Evolutionary conservation across 441 rosid genomes (phyloP).

Genomic region (Metrosideros polymorpha): DNA sequence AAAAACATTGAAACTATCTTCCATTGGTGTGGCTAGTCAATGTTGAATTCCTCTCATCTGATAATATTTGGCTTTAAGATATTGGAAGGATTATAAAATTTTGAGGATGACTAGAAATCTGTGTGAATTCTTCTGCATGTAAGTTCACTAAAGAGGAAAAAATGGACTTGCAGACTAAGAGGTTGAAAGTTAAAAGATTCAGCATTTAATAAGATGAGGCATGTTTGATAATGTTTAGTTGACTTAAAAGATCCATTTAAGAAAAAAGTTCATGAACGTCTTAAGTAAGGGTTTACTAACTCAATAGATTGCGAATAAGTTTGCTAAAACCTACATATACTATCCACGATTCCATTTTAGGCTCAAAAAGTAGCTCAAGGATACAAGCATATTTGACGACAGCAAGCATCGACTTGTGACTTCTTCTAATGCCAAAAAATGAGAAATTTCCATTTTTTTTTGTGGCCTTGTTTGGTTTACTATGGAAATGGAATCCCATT

Average conservation of each 20-base stretch:
- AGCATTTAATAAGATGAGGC: not conserved
- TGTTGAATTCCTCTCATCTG: not conserved
- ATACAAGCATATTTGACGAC: not conserved
- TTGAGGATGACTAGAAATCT: not conserved
- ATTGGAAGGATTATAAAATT: not conserved
- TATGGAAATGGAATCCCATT: not conserved
- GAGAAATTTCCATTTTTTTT: not conserved
- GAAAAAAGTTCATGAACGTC: not conserved
- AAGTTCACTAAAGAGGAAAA: not conserved
- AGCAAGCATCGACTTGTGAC: not conserved
- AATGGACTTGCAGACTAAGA: not conserved
- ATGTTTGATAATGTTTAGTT: not conserved
- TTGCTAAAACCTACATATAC: not conserved
- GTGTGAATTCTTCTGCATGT: not conserved
- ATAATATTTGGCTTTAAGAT: not conserved
- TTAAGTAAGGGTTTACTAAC: not conserved
- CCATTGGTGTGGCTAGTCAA: not conserved
- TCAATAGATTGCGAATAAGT: not conserved
- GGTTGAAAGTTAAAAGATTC: not conserved
- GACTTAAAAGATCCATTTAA: not conserved
- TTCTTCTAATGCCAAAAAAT: not conserved
- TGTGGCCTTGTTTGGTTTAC: not conserved
- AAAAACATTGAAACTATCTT: not conserved
- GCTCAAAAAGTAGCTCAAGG: not conserved
- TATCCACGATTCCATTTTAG: not conserved